Evolutionary conservation across 1,139 yeast genomes (phyloP).

Genomic region (Debaryomyces nepalensis): DNA sequence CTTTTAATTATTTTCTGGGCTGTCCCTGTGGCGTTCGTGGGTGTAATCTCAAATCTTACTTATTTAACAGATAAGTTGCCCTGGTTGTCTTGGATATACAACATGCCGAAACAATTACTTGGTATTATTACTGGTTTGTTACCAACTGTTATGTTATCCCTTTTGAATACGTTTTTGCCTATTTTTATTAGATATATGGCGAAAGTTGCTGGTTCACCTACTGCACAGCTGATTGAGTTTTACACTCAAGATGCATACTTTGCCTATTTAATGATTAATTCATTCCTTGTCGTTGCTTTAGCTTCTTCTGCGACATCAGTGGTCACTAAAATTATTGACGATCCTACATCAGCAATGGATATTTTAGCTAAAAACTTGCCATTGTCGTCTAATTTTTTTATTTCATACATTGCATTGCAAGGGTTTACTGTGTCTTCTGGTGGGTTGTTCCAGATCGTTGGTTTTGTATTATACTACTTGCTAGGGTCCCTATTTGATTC

Average conservation of each 20-base stretch:
- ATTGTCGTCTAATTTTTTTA: slow-evolving; percentile 84
- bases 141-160: slow-evolving; percentile 69
- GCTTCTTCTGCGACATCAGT: slow-evolving; percentile 78
- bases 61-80: slow-evolving; percentile 63
- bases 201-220: slow-evolving; percentile 64
- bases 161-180: slow-evolving; percentile 78
- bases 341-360: slow-evolving; percentile 70
- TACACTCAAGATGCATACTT: slow-evolving; percentile 79
- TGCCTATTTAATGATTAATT: slow-evolving; percentile 71
- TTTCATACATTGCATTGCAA: slow-evolving; percentile 73
- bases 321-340: slow-evolving; percentile 64
- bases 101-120: slow-evolving; percentile 59
- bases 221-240: slow-evolving; percentile 65
- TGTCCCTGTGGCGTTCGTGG: slow-evolving; percentile 83
- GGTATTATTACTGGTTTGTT: slow-evolving; percentile 78
- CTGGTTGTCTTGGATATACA: slow-evolving; percentile 64
- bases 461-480: slow-evolving; percentile 69
- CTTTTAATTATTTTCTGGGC: slow-evolving; percentile 78
- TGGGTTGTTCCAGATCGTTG: slow-evolving; percentile 75
- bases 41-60: slow-evolving; percentile 75
- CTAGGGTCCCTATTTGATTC: slow-evolving; percentile 72
- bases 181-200: slow-evolving; percentile 77
- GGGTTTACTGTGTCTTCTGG: slow-evolving; percentile 86
- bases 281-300: slow-evolving; percentile 69
- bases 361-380: slow-evolving; percentile 79